These are phyloP conservation scores for Termitomyces sp. DNA, from an alignment of 768 basidiomycete genomes.

Conservation along the genomic window DNA sequence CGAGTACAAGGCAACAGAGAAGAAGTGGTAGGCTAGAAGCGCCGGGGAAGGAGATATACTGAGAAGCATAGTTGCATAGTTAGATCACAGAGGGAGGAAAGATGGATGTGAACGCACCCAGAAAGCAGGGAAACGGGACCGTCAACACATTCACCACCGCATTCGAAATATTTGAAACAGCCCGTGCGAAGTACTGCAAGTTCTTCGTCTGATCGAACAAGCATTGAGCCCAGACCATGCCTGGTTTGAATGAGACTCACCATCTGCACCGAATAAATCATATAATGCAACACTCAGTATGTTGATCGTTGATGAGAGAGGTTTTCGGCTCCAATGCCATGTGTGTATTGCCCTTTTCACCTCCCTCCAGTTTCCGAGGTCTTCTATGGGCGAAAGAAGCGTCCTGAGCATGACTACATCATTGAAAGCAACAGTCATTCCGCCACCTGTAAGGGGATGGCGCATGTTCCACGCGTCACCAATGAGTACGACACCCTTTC, in stretches of 20 bases:
- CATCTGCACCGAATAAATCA: slow-evolving; percentile 91
- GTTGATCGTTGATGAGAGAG: slow-evolving; percentile 82
- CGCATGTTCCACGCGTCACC: slow-evolving; percentile 99
- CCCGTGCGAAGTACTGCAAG: slow-evolving; percentile 70
- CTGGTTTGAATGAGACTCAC: slow-evolving; percentile 41
- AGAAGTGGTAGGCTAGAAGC: slow-evolving; percentile 88
- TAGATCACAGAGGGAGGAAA: not conserved
- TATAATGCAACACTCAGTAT: slow-evolving; percentile 92
- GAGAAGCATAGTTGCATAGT: slow-evolving; percentile 1
- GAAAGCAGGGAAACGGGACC: slow-evolving; percentile 91
- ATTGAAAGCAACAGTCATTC: slow-evolving; percentile 94
- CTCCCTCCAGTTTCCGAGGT: slow-evolving; percentile 47
- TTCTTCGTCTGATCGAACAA: slow-evolving; percentile 43
- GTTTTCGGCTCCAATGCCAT: slow-evolving; percentile 90
- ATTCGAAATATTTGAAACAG: slow-evolving; percentile 97
- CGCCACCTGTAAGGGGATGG: slow-evolving; percentile 95
- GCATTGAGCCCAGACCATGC: not conserved
- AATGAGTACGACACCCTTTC: slow-evolving; percentile 76
- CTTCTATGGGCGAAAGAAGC: slow-evolving; percentile 47
- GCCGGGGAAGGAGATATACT: slow-evolving; percentile 81
- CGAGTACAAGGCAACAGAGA: slow-evolving; percentile 91
- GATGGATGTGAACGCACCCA: slow-evolving; percentile 49
- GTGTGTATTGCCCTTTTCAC: slow-evolving; percentile 50
- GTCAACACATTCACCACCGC: slow-evolving; percentile 82
- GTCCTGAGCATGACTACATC: slow-evolving; percentile 77